A percentile compares a stretch with the other conserved stretches of the same genome.
phyloP scores from a whole-genome alignment of 1,139 yeast genomes.

The Kodamaea alishanica region DNA sequence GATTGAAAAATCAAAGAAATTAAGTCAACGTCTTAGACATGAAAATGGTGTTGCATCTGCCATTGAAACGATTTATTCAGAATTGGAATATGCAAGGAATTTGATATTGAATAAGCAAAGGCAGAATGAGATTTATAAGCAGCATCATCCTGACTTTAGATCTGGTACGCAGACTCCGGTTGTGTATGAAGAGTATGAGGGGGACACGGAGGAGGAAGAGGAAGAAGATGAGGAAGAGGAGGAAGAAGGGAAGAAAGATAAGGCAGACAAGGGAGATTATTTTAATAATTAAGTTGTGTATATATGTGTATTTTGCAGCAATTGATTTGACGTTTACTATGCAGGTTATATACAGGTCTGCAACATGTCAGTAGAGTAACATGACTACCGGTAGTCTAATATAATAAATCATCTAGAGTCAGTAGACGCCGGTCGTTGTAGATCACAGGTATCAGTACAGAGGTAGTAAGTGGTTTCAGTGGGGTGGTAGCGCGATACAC shows the following conservation, averaged over 20 bases:
- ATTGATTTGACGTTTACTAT: no score
- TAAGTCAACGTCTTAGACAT: slow-evolving; percentile 58
- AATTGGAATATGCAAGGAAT: slow-evolving; percentile 70
- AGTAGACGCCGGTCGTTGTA: no score
- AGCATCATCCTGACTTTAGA: slow-evolving; percentile 19
- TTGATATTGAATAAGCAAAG: slow-evolving; percentile 34
- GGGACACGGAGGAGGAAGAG: slow-evolving; percentile 13
- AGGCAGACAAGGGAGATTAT: not conserved
- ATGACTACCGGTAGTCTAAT: no score
- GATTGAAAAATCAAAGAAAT: slow-evolving; percentile 56
- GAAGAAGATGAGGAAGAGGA: slow-evolving; percentile 9
- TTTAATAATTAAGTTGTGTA: no score
- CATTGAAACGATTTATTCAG: slow-evolving; percentile 69
- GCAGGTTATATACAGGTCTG: no score
- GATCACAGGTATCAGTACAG: no score
- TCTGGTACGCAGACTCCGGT: slow-evolving; percentile 31
- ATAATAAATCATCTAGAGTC: no score
- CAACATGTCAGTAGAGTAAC: no score
- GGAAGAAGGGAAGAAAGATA: slow-evolving; percentile 4
- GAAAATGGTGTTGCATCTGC: slow-evolving; percentile 84
- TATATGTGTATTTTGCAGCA: no score
- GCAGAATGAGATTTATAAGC: slow-evolving; percentile 21
- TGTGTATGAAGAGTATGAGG: slow-evolving; percentile 19
- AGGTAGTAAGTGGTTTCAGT: no score
- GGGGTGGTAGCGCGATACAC: no score